Evolutionary conservation across 2,329 filamentous ascomycete genomes (phyloP).

Genomic region (Claviceps paspali): DNA sequence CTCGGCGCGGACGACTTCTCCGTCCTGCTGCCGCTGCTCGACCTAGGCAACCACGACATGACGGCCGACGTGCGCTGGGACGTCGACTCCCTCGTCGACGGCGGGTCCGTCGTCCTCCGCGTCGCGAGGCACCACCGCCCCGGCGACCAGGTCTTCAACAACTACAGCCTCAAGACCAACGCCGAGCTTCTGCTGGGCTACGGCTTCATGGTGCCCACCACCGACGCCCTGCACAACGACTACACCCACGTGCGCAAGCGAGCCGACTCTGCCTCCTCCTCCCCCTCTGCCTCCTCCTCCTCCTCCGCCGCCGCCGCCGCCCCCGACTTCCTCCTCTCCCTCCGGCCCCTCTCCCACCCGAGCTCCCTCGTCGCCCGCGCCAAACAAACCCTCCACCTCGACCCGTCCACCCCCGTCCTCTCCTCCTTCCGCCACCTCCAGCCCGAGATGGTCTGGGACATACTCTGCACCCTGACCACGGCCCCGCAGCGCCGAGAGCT

Average conservation of each 20-base stretch:
- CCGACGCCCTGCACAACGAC: constrained; percentile 38
- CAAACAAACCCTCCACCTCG: constrained; percentile 20
- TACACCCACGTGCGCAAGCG: constrained; percentile 42
- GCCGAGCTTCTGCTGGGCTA: constrained; percentile 52
- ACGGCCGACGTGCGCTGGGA: constrained; percentile 45
- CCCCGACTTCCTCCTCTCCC: constrained; percentile 35
- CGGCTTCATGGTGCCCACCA: constrained; percentile 40
- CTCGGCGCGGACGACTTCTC: constrained; percentile 42
- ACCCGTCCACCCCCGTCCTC: constrained; percentile 13
- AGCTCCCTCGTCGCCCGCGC: constrained; percentile 32
- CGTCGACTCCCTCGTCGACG: no score
- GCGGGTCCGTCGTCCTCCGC: constrained; percentile 26
- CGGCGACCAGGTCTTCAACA: constrained; percentile 49
- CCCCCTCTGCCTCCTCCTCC: no score
- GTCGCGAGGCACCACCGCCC: constrained; percentile 27
- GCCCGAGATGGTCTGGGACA: constrained; percentile 36
- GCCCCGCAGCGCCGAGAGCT: constrained; percentile 15
- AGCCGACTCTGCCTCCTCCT: no score
- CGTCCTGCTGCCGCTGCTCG: constrained; percentile 53
- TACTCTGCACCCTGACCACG: constrained; percentile 25
- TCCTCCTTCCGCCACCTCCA: constrained; percentile 34
- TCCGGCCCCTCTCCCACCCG: constrained; percentile 29
- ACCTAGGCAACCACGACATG: constrained; percentile 57
- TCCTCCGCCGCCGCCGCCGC: no score
- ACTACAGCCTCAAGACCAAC: constrained; percentile 61